Evolutionary conservation across 2,329 filamentous ascomycete genomes (phyloP).

Genomic region (Trichoderma sp.): DNA sequence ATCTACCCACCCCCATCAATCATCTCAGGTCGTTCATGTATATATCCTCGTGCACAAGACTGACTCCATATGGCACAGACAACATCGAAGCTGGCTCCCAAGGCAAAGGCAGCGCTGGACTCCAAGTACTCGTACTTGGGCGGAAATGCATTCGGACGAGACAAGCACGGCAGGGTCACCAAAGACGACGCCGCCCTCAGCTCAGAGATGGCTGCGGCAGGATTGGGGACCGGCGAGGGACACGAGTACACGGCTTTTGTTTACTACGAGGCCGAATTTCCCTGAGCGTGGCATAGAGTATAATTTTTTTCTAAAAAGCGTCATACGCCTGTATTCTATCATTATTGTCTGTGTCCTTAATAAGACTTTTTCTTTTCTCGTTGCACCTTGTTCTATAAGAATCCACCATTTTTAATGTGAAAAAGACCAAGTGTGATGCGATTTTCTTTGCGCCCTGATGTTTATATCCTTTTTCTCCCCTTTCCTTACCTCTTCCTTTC

Average conservation of each 20-base stretch:
- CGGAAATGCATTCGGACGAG: slow-evolving; percentile 87
- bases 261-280: slow-evolving; percentile 91
- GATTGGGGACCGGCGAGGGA: slow-evolving; percentile 64
- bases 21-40: not conserved
- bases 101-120: slow-evolving; percentile 77
- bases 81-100: slow-evolving; percentile 76
- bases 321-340: slow-evolving; percentile 25
- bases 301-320: slow-evolving; percentile 10
- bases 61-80: slow-evolving; percentile 54
- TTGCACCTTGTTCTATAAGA: not conserved
- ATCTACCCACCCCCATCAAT: not conserved
- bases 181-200: slow-evolving; percentile 82
- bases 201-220: slow-evolving; percentile 79
- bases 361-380: not conserved
- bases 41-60: not conserved
- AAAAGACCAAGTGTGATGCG: not conserved
- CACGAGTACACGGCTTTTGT: slow-evolving; percentile 94
- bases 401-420: not conserved
- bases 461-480: slow-evolving; percentile 27
- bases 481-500: slow-evolving; percentile 24
- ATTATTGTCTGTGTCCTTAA: slow-evolving; percentile 25
- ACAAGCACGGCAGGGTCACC: slow-evolving; percentile 88
- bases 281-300: slow-evolving; percentile 29
- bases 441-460: not conserved
- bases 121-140: slow-evolving; percentile 85